A percentile compares a stretch with the other conserved stretches of the same genome.
Conservation (phyloP, 495 filamentous ascomycete genomes). For the Pyronema domesticum region DNA sequence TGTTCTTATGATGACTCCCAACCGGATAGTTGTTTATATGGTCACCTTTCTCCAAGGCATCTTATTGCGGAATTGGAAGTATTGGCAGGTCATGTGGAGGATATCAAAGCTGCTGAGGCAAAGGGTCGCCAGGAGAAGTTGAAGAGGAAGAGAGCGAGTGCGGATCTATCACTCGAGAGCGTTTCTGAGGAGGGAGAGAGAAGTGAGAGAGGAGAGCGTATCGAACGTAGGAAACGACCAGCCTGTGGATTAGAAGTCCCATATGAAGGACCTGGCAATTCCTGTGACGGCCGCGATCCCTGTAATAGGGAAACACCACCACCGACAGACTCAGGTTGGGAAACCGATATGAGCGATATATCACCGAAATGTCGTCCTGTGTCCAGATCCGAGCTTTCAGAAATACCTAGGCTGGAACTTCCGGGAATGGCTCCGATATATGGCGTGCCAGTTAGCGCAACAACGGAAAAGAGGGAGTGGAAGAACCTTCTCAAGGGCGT, state of each 20-base stretch:
- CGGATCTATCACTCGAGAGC: background rate
- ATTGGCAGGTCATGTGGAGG: conserved; percentile 47
- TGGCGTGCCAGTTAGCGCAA: no score
- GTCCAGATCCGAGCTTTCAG: no score
- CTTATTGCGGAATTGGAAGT: conserved; percentile 55
- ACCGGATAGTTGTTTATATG: conserved; percentile 58
- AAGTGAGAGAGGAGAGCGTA: conserved; percentile 3
- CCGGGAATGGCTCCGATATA: no score
- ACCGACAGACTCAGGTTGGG: no score
- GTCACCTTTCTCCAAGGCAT: conserved; percentile 71
- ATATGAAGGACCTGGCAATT: no score
- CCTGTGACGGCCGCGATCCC: no score
- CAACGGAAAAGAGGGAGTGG: conserved; percentile 19
- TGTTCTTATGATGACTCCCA: conserved; percentile 73
- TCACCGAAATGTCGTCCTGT: no score
- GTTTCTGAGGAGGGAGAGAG: conserved; percentile 5
- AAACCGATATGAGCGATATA: no score
- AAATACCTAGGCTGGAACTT: no score
- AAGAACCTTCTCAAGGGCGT: conserved; percentile 32
- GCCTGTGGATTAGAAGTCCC: no score
- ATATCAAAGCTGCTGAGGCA: conserved; percentile 24
- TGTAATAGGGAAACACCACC: no score
- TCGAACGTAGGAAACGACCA: no score
- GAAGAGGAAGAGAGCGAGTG: conserved; percentile 16
- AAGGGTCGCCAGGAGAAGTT: conserved; percentile 13